A percentile compares a stretch with the other conserved stretches of the same genome.
Conservation (phyloP, 106 monocot species). For the Vanilla planifolia region DNA sequence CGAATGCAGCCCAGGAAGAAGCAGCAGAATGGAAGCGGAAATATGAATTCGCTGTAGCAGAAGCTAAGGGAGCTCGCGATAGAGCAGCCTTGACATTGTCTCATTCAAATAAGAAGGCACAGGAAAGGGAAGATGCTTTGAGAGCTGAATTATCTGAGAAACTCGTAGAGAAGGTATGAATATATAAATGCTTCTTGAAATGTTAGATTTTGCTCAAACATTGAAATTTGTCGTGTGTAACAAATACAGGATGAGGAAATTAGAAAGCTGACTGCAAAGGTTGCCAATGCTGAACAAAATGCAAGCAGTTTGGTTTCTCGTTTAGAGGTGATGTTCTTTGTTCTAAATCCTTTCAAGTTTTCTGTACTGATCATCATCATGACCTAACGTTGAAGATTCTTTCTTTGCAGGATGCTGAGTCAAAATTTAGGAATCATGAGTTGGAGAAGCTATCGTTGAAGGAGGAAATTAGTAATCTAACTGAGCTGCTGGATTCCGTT, state of each 20-base stretch:
- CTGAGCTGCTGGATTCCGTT: slow-evolving; percentile 41
- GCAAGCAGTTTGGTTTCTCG: slow-evolving; percentile 37
- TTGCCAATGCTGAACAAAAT: slow-evolving; percentile 46
- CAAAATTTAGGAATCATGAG: slow-evolving; percentile 8
- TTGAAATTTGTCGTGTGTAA: not conserved
- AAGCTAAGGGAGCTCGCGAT: slow-evolving; percentile 74
- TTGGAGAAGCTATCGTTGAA: slow-evolving; percentile 49
- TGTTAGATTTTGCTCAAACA: not conserved
- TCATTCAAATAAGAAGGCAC: slow-evolving; percentile 64
- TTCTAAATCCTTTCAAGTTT: not conserved
- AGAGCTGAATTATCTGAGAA: slow-evolving; percentile 46
- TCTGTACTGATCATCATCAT: not conserved
- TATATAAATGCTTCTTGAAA: not conserved
- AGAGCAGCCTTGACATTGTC: slow-evolving; percentile 71
- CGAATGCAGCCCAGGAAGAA: slow-evolving; percentile 75
- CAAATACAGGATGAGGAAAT: slow-evolving; percentile 71
- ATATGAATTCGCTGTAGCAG: slow-evolving; percentile 62
- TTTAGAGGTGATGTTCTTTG: slow-evolving; percentile 12
- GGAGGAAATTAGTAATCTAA: slow-evolving; percentile 40
- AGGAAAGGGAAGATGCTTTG: slow-evolving; percentile 77
- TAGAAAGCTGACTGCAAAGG: slow-evolving; percentile 40
- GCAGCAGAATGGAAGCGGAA: slow-evolving; percentile 91
- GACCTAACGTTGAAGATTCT: not conserved
- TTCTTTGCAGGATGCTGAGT: slow-evolving; percentile 3
- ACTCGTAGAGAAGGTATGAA: not conserved